Percentiles rank a stretch among this genome's conserved stretches.
Conservation (phyloP, 208 protist species). For the Leishmania turanica region DNA sequence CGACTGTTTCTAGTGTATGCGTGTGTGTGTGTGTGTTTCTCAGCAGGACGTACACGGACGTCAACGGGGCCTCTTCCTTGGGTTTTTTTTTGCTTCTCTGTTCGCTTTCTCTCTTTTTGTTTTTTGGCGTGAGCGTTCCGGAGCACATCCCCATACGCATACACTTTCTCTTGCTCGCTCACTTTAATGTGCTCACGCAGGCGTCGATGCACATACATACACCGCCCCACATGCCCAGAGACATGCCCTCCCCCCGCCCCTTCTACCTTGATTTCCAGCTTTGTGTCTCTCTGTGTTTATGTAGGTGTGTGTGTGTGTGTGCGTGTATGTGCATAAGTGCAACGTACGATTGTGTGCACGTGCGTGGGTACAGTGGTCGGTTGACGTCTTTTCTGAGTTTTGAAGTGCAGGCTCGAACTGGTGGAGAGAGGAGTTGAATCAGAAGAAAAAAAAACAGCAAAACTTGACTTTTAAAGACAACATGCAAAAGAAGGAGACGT, state of each 20-base stretch:
- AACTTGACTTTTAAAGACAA: not conserved
- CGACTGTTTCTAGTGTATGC: not conserved
- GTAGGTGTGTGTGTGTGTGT: not conserved
- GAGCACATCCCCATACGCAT: not conserved
- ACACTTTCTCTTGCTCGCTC: not conserved
- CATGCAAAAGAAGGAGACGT: not conserved
- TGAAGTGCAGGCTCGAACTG: not conserved
- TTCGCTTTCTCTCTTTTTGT: not conserved
- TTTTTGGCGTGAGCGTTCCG: not conserved
- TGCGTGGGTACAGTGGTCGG: not conserved
- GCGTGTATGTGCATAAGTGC: not conserved
- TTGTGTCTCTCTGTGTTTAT: not conserved
- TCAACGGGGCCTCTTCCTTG: not conserved
- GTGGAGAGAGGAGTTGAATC: not conserved
- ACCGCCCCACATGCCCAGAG: not conserved
- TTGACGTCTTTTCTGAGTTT: not conserved
- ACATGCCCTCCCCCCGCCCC: not conserved
- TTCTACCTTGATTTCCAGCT: not conserved
- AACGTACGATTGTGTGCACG: not conserved
- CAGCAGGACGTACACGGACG: not conserved
- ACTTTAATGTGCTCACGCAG: not conserved
- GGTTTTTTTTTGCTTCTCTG: not conserved
- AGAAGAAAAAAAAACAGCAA: not conserved
- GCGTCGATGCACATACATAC: not conserved
- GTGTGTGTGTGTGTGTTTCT: not conserved